Base-by-base conservation (phyloP, 2,329 filamentous ascomycete genomes). In the Colletotrichum sublineola region DNA sequence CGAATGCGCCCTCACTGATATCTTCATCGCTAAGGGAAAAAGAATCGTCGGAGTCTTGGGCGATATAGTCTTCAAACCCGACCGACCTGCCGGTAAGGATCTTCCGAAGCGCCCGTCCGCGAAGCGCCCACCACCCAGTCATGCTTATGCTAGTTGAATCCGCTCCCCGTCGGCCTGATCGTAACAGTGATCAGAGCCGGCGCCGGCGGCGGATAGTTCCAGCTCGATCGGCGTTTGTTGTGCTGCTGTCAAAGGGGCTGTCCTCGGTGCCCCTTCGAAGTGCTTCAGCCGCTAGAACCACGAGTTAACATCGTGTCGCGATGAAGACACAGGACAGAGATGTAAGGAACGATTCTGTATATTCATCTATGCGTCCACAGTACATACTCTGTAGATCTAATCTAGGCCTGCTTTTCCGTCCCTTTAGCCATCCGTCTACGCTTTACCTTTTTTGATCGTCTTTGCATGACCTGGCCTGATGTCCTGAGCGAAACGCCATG, bases 361-460 rank as follows among this genome's bases (percentile, higher is more conserved):
- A 15, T 46, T 2, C 46, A 33, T 53, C 18, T 18, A 56, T 18
- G 15, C 7, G 24, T 64, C 36, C 20, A 53, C 31, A 63, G 4
- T 36, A 63, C 5, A 63, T 40, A 63, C 46, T 63, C 12, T 52
- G 33, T 52, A 15, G 5, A 63, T 52, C 33, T 63, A 20, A 15
- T 12, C 11, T 63, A 63, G 20, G 60, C 12, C 14, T 38, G 14
- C 20, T 7, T 7, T 36, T 36, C 33, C 7, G 33, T 36, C 60
- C 24, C 18, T 56, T 57, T 67, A 40, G 46, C 64, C 31, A 67
- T 67, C 29, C 3, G 40, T 60, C 33, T 67, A 50, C 33, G 44
- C 56, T 60, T 40, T 3, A 6, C 7, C 24, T 67, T 67, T 11
- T 60, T 60, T 40, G 33, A 50, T 52, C 44, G 33, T 52, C 55